Evolutionary conservation across 495 filamentous ascomycete species (phyloP).

Genomic region (Xylaria bambusicola): DNA sequence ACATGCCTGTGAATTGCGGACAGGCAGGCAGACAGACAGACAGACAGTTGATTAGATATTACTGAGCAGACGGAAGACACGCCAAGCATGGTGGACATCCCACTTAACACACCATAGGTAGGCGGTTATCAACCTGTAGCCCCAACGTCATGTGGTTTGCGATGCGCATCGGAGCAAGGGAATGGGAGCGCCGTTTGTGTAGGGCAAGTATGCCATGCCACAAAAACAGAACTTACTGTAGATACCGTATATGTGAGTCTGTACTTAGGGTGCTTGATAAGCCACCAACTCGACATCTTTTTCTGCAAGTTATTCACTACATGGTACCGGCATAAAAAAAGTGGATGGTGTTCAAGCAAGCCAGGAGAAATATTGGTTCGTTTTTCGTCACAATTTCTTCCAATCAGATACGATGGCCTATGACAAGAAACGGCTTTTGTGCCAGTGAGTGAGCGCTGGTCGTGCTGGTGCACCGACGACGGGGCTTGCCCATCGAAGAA

Average conservation of each 20-base stretch:
- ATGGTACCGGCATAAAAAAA: conserved; percentile 20
- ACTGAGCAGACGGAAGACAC: too few relatives aligned
- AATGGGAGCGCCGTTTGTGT: too few relatives aligned
- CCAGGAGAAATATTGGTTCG: conserved; percentile 20
- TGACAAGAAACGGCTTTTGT: conserved; percentile 21
- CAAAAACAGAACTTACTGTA: not conserved
- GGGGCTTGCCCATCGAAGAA: too few relatives aligned
- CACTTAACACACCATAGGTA: too few relatives aligned
- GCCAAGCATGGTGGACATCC: too few relatives aligned
- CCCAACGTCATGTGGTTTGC: conserved; percentile 1
- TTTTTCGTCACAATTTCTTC: conserved; percentile 23
- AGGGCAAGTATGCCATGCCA: not conserved
- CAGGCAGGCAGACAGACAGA: not conserved
- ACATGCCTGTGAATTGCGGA: not conserved
- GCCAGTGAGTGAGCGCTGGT: too few relatives aligned
- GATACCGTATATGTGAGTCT: conserved; percentile 13
- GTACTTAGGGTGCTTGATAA: conserved; percentile 4
- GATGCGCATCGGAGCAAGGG: not conserved
- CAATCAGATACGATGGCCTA: conserved; percentile 16
- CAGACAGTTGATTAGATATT: too few relatives aligned
- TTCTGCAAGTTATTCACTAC: conserved; percentile 21
- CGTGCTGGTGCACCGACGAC: conserved; percentile 23
- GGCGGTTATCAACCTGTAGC: not conserved
- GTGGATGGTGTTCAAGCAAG: conserved; percentile 11
- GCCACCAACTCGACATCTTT: not conserved